A percentile compares a stretch with the other conserved stretches of the same genome.
phyloP scores from a whole-genome alignment of 2,329 filamentous ascomycete genomes.

The Fusarium virguliforme region DNA sequence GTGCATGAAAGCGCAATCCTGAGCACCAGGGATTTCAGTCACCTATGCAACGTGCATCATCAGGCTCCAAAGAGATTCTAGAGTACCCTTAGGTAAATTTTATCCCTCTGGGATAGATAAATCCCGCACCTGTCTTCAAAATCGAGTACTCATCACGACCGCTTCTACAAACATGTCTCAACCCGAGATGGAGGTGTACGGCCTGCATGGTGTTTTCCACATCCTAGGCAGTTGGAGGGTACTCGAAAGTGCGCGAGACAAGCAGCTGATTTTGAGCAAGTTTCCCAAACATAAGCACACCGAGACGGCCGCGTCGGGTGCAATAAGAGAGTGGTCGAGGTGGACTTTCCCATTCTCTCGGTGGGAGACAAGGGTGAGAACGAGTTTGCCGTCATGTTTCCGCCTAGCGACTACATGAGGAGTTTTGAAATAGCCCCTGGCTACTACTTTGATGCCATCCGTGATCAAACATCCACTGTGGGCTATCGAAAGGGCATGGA shows the following conservation, averaged over 20 bases:
- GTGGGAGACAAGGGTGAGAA: not conserved
- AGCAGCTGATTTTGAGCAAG: not conserved
- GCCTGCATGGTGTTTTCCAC: not conserved
- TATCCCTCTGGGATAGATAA: not conserved
- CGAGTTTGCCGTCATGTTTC: not conserved
- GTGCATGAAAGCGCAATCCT: not conserved
- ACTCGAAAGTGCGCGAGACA: not conserved
- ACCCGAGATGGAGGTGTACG: not conserved
- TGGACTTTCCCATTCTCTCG: not conserved
- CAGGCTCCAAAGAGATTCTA: not conserved
- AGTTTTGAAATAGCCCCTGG: not conserved
- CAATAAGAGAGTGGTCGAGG: not conserved
- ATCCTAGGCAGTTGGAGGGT: not conserved
- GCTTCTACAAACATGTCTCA: not conserved
- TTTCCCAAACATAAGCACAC: not conserved
- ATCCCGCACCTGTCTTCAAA: not conserved
- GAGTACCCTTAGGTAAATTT: not conserved
- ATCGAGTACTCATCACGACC: not conserved
- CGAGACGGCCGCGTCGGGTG: not conserved
- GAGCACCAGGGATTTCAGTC: not conserved
- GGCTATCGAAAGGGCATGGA: not conserved
- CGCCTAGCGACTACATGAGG: not conserved
- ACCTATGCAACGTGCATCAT: not conserved
- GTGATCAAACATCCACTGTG: not conserved
- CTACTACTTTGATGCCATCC: not conserved